Conservation (phyloP, 139 green algal genomes). For the Nannochloris sp. region DNA sequence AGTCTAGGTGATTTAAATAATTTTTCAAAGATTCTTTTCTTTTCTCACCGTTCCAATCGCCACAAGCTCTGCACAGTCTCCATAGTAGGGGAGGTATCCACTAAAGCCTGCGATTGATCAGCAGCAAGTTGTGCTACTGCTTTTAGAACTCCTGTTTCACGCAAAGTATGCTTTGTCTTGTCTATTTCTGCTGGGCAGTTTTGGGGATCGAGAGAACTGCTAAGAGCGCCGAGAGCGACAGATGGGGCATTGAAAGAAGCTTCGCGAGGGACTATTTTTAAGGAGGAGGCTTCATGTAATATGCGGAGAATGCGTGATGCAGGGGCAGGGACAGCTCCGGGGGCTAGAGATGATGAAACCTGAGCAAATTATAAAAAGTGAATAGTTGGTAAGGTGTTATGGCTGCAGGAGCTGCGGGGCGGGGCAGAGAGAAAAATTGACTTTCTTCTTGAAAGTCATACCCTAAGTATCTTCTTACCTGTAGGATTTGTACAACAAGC, state of each 20-base stretch:
- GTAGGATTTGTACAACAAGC: not conserved
- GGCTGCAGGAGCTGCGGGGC: not conserved
- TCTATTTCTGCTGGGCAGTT: constrained; percentile 2
- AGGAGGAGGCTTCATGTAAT: not conserved
- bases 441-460: not conserved
- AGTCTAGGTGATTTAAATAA: too few relatives aligned
- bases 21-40: not conserved
- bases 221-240: constrained; percentile 11
- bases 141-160: constrained; percentile 17
- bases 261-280: constrained; percentile 8
- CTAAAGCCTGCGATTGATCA: not conserved
- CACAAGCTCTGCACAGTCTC: constrained; percentile 27
- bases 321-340: not conserved
- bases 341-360: not conserved
- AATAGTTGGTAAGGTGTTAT: too few relatives aligned
- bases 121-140: constrained; percentile 11
- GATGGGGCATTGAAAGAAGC: constrained; percentile 1
- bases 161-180: constrained; percentile 16
- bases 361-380: too few relatives aligned
- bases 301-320: not conserved
- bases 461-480: constrained; percentile 1
- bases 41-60: constrained; percentile 19
- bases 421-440: not conserved
- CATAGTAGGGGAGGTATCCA: constrained; percentile 14
- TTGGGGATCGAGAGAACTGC: constrained; percentile 6